Evolutionary conservation across 1,284 basidiomycete genomes (phyloP), one percentile per base, ranked within the genome.

Genomic region (Pseudozyma flocculosa): DNA sequence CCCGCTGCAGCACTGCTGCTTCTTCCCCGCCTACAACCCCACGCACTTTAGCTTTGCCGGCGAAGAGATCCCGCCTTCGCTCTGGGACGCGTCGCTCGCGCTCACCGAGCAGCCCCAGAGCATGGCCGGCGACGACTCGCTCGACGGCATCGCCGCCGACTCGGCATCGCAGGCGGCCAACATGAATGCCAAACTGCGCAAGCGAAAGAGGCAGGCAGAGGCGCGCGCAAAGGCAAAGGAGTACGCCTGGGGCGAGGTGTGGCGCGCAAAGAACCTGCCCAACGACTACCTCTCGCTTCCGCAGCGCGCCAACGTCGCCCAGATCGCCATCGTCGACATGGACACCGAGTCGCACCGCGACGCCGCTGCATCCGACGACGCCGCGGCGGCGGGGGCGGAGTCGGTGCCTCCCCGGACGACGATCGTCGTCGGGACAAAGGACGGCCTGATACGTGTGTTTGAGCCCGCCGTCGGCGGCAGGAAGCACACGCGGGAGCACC

Each of bases 201-300:
- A 71, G 48, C 43, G 70, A 10, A 73, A 73, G 36, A 51, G 68
- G 19, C 61, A 70, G 49, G 50, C 54, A 8, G 68, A 70, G 34
- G 61, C 57, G 13, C 52, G 61, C 29, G 43, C 43, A 30, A 70
- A 68, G 48, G 65, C 63, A 5, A 46, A 64, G 43, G 68, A 73
- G 48, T 43, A 68, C 14, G 17, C 57, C 14, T 67, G 62, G 62
- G 70, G 70, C 19, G 68, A 73, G 43, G 51, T 71, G 4, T 73
- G 70, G 70, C 44, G 70, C 8, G 68, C 70, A 5, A 73, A 73
- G 26, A 69, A 71, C 24, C 51, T 73, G 22, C 66, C 70, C 22
- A 71, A 73, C 41, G 70, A 73, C 48, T 56, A 57, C 29, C 54
- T 73, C 4, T 61, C 57, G 2, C 39, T 73, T 22, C 68, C 66